phyloP scores from a whole-genome alignment of 2,329 filamentous ascomycete species.

The Arthrobotrys pseudoclavata region DNA sequence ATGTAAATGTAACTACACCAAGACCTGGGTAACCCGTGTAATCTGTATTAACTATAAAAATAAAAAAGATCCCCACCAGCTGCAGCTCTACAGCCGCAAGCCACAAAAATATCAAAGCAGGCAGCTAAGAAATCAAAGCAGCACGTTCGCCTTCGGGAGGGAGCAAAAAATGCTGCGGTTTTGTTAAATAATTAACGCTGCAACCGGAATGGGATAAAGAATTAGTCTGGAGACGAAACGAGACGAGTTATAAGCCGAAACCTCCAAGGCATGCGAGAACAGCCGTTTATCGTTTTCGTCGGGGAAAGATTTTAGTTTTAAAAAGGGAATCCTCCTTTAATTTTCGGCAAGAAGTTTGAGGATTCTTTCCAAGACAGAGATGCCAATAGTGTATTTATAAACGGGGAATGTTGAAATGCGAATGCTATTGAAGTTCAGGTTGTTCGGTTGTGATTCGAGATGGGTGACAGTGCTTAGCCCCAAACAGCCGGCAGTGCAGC shows the following conservation, averaged over 20 bases:
- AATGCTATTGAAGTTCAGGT: constrained; percentile 8
- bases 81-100: background rate
- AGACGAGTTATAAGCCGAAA: constrained; percentile 43
- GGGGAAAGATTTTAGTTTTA: background rate
- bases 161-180: constrained; percentile 4
- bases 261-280: constrained; percentile 9
- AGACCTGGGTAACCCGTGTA: background rate
- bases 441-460: constrained; percentile 9
- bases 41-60: constrained; percentile 5
- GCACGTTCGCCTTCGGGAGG: background rate
- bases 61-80: constrained; percentile 1
- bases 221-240: constrained; percentile 45
- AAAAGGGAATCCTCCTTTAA: constrained; percentile 1
- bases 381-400: background rate
- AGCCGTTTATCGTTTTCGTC: background rate
- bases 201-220: constrained; percentile 32
- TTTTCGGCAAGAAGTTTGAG: constrained; percentile 12
- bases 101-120: constrained; percentile 14
- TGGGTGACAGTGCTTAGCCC: constrained; percentile 14
- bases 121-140: background rate
- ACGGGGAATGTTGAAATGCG: constrained; percentile 28
- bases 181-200: constrained; percentile 3
- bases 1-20: background rate
- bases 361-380: background rate
- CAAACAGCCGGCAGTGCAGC: constrained; percentile 38